These are phyloP conservation scores for Ustilago tritici DNA, from an alignment of 1,284 basidiomycete species.

Conservation along the genomic window DNA sequence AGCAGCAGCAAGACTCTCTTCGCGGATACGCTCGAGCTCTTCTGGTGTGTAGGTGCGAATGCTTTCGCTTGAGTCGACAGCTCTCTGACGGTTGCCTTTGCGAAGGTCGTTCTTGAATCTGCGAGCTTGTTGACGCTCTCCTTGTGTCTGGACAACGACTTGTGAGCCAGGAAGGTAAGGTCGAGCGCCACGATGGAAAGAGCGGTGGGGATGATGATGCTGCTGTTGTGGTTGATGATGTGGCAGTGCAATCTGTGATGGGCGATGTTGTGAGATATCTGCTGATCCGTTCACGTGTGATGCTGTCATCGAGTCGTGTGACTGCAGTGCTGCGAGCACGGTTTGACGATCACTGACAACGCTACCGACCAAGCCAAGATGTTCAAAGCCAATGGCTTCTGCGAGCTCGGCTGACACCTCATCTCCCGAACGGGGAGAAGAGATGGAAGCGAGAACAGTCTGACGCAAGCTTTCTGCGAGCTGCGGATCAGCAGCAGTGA, in stretches of 20 bases:
- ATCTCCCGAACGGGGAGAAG: slow-evolving; percentile 70
- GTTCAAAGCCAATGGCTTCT: slow-evolving; percentile 88
- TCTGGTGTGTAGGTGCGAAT: slow-evolving; percentile 72
- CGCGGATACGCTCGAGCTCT: slow-evolving; percentile 77
- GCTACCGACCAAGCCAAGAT: slow-evolving; percentile 75
- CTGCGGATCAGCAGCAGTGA: slow-evolving; percentile 26
- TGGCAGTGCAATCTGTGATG: slow-evolving; percentile 19
- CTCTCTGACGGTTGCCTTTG: slow-evolving; percentile 32
- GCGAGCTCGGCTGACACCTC: slow-evolving; percentile 82
- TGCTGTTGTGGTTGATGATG: slow-evolving; percentile 35
- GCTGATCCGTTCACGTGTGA: slow-evolving; percentile 29
- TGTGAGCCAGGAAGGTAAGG: slow-evolving; percentile 68
- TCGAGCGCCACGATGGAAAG: slow-evolving; percentile 35
- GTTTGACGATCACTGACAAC: slow-evolving; percentile 70
- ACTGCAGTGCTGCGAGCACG: slow-evolving; percentile 40
- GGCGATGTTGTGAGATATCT: slow-evolving; percentile 13
- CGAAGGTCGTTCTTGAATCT: slow-evolving; percentile 55
- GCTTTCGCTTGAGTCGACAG: slow-evolving; percentile 27
- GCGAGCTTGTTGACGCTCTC: slow-evolving; percentile 64
- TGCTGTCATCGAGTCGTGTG: background rate
- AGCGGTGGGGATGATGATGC: slow-evolving; percentile 20
- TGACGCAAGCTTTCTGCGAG: slow-evolving; percentile 42
- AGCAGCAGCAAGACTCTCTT: slow-evolving; percentile 77
- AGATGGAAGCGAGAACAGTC: slow-evolving; percentile 22
- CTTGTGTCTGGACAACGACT: slow-evolving; percentile 64